Evolutionary conservation across 345 rosid species (phyloP).

Genomic region (Citrus inodora): DNA sequence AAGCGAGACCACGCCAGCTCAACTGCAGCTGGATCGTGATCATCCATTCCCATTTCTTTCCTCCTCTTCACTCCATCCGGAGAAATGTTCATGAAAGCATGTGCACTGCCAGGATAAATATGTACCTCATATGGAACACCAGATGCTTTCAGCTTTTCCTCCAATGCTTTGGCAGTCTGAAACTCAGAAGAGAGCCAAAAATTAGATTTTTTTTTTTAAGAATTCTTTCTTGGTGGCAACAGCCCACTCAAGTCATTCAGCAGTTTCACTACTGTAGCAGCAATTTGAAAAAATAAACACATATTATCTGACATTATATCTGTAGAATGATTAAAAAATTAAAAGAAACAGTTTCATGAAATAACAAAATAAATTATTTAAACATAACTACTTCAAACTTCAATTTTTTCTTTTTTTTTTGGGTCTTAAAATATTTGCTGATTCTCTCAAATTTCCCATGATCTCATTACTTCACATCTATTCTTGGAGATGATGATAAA

Average conservation of each 20-base stretch:
- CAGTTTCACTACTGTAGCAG: neutral
- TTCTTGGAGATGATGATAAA: neutral
- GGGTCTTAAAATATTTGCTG: neutral
- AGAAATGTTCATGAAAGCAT: slow-evolving; percentile 86
- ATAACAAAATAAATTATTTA: neutral
- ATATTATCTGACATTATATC: neutral
- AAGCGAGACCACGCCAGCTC: slow-evolving; percentile 93
- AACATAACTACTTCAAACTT: neutral
- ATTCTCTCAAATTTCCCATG: neutral
- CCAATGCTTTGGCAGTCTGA: slow-evolving; percentile 84
- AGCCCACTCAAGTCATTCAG: neutral
- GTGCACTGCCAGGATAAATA: slow-evolving; percentile 66
- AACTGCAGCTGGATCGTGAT: slow-evolving; percentile 76
- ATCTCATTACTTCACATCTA: neutral
- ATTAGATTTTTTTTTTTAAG: neutral
- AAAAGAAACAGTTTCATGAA: neutral
- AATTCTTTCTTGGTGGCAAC: neutral
- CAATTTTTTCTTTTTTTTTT: neutral
- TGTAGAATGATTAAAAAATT: neutral
- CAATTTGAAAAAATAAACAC: neutral
- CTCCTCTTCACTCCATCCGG: slow-evolving; percentile 75
- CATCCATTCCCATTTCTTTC: slow-evolving; percentile 80
- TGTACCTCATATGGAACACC: slow-evolving; percentile 79
- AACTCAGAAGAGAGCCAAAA: neutral
- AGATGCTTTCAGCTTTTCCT: slow-evolving; percentile 75